A percentile compares a stretch with the other conserved stretches of the same genome.
Evolutionary conservation across 108 stramenopile genomes (phyloP).

Genomic region (Nitzschia palea): DNA sequence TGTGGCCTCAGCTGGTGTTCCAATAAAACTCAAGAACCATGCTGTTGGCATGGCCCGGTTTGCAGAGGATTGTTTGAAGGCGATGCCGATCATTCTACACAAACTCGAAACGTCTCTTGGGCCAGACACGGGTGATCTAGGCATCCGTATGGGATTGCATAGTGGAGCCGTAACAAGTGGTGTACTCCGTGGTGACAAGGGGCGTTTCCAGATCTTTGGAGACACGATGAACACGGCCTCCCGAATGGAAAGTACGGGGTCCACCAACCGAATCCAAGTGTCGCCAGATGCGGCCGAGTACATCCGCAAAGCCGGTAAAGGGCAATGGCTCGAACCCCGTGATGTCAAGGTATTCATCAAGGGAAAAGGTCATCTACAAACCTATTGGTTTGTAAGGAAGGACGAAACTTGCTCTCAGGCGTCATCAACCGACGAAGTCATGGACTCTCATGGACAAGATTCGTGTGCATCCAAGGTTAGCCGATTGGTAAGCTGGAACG

Average conservation of each 20-base stretch:
- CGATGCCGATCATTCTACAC: slow-evolving; percentile 20
- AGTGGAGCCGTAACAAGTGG: not conserved
- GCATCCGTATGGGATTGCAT: not conserved
- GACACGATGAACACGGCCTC: slow-evolving; percentile 44
- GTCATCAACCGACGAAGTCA: not conserved
- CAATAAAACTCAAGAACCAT: slow-evolving; percentile 36
- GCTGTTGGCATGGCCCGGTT: slow-evolving; percentile 42
- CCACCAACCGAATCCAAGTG: slow-evolving; percentile 17
- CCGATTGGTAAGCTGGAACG: slow-evolving; percentile 25
- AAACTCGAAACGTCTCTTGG: slow-evolving; percentile 29
- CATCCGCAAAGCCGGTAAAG: slow-evolving; percentile 20
- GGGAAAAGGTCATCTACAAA: slow-evolving; percentile 7
- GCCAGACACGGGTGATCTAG: slow-evolving; percentile 30
- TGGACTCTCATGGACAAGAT: not conserved
- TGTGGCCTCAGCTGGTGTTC: slow-evolving; percentile 42
- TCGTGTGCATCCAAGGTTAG: not conserved
- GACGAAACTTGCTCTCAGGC: not conserved
- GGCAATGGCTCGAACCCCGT: slow-evolving; percentile 10
- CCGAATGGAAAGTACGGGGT: slow-evolving; percentile 27
- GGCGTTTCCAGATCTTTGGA: slow-evolving; percentile 9
- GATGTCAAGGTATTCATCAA: not conserved
- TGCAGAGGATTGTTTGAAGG: slow-evolving; percentile 36
- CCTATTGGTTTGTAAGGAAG: not conserved
- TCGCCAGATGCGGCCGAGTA: slow-evolving; percentile 22
- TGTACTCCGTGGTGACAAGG: slow-evolving; percentile 6